phyloP scores from a whole-genome alignment of 2,329 filamentous ascomycete species.

The Ophiostoma ips region DNA sequence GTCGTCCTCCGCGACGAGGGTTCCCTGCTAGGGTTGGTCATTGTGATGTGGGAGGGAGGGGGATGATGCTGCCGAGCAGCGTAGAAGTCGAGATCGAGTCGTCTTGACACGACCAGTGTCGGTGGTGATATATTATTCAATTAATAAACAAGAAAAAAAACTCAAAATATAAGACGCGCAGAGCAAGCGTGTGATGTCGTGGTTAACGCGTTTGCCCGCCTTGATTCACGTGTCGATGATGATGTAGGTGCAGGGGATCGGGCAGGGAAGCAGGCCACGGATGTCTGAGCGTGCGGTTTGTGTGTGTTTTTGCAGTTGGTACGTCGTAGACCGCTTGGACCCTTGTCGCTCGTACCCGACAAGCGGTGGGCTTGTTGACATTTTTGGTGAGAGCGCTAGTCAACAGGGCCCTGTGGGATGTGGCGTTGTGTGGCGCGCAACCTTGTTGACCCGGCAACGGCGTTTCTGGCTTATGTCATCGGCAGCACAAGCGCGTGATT shows the following conservation, averaged over 20 bases:
- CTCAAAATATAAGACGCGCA: not conserved
- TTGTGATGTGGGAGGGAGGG: not conserved
- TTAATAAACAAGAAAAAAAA: too few species aligned
- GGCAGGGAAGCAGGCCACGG: not conserved
- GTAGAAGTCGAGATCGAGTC: not conserved
- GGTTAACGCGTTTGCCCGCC: not conserved
- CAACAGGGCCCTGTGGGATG: constrained; percentile 1
- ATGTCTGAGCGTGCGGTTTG: not conserved
- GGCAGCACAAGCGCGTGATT: not conserved
- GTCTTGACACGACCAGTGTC: not conserved
- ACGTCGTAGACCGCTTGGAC: too few species aligned
- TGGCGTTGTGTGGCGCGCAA: not conserved
- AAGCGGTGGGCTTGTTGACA: constrained; percentile 4
- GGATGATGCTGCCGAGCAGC: not conserved
- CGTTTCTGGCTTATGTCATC: not conserved
- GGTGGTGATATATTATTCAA: not conserved
- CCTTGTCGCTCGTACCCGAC: too few species aligned
- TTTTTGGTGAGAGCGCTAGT: not conserved
- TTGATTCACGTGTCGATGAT: not conserved
- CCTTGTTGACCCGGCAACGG: not conserved
- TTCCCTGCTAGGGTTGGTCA: constrained; percentile 11
- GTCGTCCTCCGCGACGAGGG: constrained; percentile 18
- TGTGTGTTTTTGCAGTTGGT: too few species aligned
- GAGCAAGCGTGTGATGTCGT: not conserved
- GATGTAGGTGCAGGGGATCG: not conserved